These are phyloP conservation scores for Theobroma cacao DNA, from an alignment of 345 rosid genomes.

Conservation along the genomic window DNA sequence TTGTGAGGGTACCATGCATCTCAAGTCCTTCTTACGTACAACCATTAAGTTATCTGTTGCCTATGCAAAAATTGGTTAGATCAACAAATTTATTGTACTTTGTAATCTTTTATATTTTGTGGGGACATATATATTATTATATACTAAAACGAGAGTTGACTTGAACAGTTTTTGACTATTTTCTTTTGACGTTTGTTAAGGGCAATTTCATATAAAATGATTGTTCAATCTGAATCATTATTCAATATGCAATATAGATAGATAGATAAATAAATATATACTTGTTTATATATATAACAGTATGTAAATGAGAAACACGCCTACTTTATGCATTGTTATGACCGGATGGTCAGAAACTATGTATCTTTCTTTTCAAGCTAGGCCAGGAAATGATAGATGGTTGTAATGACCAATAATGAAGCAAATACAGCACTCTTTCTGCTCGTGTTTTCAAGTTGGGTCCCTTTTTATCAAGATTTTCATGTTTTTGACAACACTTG, in stretches of 20 bases:
- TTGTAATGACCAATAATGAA: constrained; percentile 3
- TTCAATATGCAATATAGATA: background rate
- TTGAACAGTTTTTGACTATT: background rate
- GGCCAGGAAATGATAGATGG: background rate
- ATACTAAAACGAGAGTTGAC: background rate
- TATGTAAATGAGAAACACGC: background rate
- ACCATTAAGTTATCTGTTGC: background rate
- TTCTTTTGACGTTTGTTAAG: background rate
- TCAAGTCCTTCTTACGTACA: constrained; percentile 1
- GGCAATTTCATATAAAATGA: background rate
- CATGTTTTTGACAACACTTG: background rate
- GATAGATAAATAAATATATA: background rate
- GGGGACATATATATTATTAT: background rate
- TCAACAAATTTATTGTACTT: constrained; percentile 3
- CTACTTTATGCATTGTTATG: no score
- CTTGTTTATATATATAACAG: background rate
- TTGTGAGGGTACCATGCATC: constrained; percentile 6
- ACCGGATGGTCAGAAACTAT: background rate
- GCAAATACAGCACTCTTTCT: background rate
- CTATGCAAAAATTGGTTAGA: background rate
- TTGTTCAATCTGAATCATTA: background rate
- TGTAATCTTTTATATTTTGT: constrained; percentile 8
- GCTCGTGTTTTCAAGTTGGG: background rate
- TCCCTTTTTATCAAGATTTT: background rate
- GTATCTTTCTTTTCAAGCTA: background rate